phyloP scores from a whole-genome alignment of 2,329 filamentous ascomycete species.

The Colletotrichum sp. region DNA sequence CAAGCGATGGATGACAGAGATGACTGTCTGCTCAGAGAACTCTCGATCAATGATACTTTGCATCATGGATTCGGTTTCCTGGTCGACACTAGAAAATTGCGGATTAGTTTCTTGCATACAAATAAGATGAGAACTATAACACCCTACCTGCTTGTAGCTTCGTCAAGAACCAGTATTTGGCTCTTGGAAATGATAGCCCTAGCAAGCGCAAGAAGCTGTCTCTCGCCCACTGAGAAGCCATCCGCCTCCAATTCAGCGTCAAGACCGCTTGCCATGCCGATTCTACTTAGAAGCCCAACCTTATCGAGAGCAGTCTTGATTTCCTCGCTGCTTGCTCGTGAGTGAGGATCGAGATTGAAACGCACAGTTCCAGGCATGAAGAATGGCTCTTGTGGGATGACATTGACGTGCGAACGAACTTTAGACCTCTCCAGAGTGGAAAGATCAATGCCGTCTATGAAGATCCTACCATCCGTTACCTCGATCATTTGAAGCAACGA shows the following conservation, averaged over 20 bases:
- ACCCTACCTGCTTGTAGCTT: slow-evolving; percentile 5
- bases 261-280: slow-evolving; percentile 43
- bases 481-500: slow-evolving; percentile 54
- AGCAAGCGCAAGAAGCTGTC: slow-evolving; percentile 53
- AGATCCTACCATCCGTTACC: slow-evolving; percentile 43
- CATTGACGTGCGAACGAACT: slow-evolving; percentile 38
- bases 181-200: slow-evolving; percentile 43
- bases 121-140: not conserved
- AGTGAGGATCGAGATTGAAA: slow-evolving; percentile 51
- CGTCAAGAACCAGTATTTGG: not conserved
- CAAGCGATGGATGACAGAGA: not conserved
- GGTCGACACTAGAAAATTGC: not conserved
- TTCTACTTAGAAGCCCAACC: slow-evolving; percentile 47
- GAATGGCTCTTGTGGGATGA: slow-evolving; percentile 57
- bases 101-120: not conserved
- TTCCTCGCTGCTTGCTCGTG: slow-evolving; percentile 39
- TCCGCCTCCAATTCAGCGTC: slow-evolving; percentile 34
- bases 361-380: slow-evolving; percentile 53
- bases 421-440: slow-evolving; percentile 23
- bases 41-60: not conserved
- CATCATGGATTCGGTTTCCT: not conserved
- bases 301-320: slow-evolving; percentile 50
- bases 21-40: not conserved
- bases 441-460: slow-evolving; percentile 47
- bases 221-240: slow-evolving; percentile 46